Percentiles rank a stretch among this genome's conserved stretches.
Conservation (phyloP, 1,284 basidiomycete genomes). For the Gymnopus androsaceus region DNA sequence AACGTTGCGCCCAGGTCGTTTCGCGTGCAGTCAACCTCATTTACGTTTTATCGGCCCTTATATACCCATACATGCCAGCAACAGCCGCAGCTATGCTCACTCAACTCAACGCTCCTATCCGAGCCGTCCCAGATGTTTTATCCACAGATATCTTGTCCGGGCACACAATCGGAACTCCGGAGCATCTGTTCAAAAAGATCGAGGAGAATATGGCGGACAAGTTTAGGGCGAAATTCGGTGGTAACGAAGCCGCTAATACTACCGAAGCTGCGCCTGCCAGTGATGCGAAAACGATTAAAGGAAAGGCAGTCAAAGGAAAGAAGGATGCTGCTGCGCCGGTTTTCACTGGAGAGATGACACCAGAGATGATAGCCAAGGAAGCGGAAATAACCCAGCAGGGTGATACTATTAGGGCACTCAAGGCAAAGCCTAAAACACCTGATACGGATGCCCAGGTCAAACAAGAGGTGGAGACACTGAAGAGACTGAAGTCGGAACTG, state of each 20-base stretch:
- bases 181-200: slow-evolving; percentile 92
- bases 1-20: slow-evolving; percentile 88
- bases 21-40: slow-evolving; percentile 92
- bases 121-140: slow-evolving; percentile 69
- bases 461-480: slow-evolving; percentile 51
- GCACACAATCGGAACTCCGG: slow-evolving; percentile 85
- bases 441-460: slow-evolving; percentile 71
- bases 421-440: slow-evolving; percentile 68
- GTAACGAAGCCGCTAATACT: slow-evolving; percentile 45
- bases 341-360: slow-evolving; percentile 56
- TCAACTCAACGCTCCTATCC: slow-evolving; percentile 90
- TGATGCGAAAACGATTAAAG: slow-evolving; percentile 21
- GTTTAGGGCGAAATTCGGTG: slow-evolving; percentile 85
- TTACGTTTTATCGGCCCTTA: slow-evolving; percentile 82
- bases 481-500: slow-evolving; percentile 50
- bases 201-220: slow-evolving; percentile 87
- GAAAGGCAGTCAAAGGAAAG: slow-evolving; percentile 25
- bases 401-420: slow-evolving; percentile 65
- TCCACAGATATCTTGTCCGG: slow-evolving; percentile 85
- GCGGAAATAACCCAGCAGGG: slow-evolving; percentile 77
- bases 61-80: slow-evolving; percentile 97
- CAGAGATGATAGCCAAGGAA: slow-evolving; percentile 66
- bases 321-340: slow-evolving; percentile 45
- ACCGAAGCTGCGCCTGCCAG: slow-evolving; percentile 26
- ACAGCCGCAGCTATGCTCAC: slow-evolving; percentile 81